Conservation (phyloP, 2,329 filamentous ascomycete genomes). For the Aureobasidium sp. region DNA sequence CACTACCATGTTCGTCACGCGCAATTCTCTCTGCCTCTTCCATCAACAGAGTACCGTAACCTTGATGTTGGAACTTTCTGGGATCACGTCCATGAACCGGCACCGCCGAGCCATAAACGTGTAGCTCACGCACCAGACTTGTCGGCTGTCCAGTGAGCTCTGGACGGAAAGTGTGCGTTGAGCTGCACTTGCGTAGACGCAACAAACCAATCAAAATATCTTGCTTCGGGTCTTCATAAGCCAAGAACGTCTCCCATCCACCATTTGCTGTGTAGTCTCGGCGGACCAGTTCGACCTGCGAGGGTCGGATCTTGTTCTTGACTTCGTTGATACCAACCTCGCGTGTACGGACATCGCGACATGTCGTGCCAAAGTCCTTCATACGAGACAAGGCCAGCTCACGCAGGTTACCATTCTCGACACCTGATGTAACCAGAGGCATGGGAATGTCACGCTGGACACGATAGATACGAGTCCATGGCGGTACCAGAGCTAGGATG, state of each 20-base stretch:
- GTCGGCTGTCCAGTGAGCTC: conserved; percentile 82
- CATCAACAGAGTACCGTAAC: conserved; percentile 93
- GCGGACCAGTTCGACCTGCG: conserved; percentile 89
- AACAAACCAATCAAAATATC: conserved; percentile 92
- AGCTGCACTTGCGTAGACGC: conserved; percentile 79
- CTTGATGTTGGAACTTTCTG: conserved; percentile 96
- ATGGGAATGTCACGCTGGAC: conserved; percentile 99
- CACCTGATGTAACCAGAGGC: conserved; percentile 96
- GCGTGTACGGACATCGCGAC: conserved; percentile 88
- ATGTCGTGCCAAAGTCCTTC: conserved; percentile 98
- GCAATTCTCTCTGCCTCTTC: conserved; percentile 96
- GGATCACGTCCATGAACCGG: conserved; percentile 92
- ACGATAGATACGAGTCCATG: conserved; percentile 97
- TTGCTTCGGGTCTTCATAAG: conserved; percentile 97
- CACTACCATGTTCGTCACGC: conserved; percentile 83
- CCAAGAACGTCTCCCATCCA: conserved; percentile 97
- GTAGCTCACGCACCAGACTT: conserved; percentile 85
- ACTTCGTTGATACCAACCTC: conserved; percentile 99
- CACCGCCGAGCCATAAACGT: conserved; percentile 96
- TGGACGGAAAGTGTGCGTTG: conserved; percentile 83
- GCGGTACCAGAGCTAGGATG: conserved; percentile 89
- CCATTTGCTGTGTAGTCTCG: conserved; percentile 92
- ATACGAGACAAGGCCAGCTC: conserved; percentile 92
- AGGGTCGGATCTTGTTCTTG: conserved; percentile 95
- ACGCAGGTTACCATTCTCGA: conserved; percentile 93